A percentile compares a stretch with the other conserved stretches of the same genome.
Evolutionary conservation across 2,329 filamentous ascomycete genomes (phyloP).

Genomic region (Didymella lethalis): DNA sequence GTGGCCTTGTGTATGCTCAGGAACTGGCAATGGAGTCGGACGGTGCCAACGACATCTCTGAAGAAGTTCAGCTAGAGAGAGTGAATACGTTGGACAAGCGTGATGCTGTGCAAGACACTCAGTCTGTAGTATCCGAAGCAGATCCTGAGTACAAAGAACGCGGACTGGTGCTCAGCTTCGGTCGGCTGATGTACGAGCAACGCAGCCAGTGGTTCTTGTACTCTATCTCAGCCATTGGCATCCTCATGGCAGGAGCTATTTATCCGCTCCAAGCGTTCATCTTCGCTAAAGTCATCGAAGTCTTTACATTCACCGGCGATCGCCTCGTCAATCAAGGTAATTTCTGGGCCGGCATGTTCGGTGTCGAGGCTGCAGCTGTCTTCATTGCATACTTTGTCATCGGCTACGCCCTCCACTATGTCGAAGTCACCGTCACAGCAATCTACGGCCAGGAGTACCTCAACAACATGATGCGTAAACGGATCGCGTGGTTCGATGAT

Average conservation of each 20-base stretch:
- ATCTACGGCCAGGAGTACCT: slow-evolving; percentile 68
- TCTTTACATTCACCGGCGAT: slow-evolving; percentile 46
- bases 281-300: slow-evolving; percentile 48
- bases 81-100: slow-evolving; percentile 27
- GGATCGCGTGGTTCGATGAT: slow-evolving; percentile 67
- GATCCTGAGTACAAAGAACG: slow-evolving; percentile 42
- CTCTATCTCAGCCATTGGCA: slow-evolving; percentile 37
- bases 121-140: slow-evolving; percentile 15
- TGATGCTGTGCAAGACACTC: slow-evolving; percentile 28
- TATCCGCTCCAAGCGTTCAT: slow-evolving; percentile 52
- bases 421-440: slow-evolving; percentile 56
- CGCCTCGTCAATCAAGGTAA: slow-evolving; percentile 51
- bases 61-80: slow-evolving; percentile 15
- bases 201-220: slow-evolving; percentile 47
- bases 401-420: slow-evolving; percentile 45
- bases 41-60: slow-evolving; percentile 8
- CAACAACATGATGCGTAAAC: slow-evolving; percentile 65
- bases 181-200: slow-evolving; percentile 47
- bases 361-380: slow-evolving; percentile 63
- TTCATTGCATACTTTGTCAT: slow-evolving; percentile 64
- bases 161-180: slow-evolving; percentile 45
- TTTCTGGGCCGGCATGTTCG: slow-evolving; percentile 74
- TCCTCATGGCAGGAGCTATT: slow-evolving; percentile 46
- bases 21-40: slow-evolving; percentile 42
- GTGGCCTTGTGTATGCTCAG: slow-evolving; percentile 66